These are phyloP conservation scores for Ajuga reptans DNA, from an alignment of 305 asterid genomes.

Conservation along the genomic window DNA sequence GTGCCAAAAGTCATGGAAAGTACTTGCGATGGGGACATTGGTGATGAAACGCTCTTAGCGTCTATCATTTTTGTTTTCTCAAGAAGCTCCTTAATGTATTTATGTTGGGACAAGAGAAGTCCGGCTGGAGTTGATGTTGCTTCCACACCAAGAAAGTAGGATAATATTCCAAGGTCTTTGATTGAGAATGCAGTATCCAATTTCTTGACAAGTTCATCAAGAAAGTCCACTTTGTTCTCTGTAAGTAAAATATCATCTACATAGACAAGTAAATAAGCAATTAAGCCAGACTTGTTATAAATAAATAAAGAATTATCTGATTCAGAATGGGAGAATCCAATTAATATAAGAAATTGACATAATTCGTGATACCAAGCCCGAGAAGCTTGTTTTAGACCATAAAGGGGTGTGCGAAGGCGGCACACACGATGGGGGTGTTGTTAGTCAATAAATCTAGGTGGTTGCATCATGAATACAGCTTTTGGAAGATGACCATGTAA, in stretches of 20 bases:
- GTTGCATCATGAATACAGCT: not conserved
- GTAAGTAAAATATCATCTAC: too few relatives aligned
- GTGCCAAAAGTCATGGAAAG: not conserved
- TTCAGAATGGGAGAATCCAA: not conserved
- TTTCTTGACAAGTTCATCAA: not conserved
- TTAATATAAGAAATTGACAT: not conserved
- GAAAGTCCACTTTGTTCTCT: not conserved
- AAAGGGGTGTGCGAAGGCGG: not conserved
- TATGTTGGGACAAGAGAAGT: not conserved
- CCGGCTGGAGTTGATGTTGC: not conserved
- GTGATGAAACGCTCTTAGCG: not conserved
- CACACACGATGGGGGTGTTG: not conserved
- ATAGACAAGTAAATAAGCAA: too few relatives aligned
- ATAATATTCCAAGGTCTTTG: not conserved
- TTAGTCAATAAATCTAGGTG: not conserved
- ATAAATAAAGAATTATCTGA: not conserved
- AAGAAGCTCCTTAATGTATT: not conserved
- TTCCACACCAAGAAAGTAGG: not conserved
- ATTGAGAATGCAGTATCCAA: not conserved
- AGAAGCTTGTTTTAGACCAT: too few relatives aligned
- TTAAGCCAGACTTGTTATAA: not conserved
- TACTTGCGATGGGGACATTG: not conserved
- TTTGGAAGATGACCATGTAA: not conserved
- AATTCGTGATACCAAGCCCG: too few relatives aligned
- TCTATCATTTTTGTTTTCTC: not conserved